Conservation (phyloP, 768 basidiomycete genomes). For the Pleurotus platypus region DNA sequence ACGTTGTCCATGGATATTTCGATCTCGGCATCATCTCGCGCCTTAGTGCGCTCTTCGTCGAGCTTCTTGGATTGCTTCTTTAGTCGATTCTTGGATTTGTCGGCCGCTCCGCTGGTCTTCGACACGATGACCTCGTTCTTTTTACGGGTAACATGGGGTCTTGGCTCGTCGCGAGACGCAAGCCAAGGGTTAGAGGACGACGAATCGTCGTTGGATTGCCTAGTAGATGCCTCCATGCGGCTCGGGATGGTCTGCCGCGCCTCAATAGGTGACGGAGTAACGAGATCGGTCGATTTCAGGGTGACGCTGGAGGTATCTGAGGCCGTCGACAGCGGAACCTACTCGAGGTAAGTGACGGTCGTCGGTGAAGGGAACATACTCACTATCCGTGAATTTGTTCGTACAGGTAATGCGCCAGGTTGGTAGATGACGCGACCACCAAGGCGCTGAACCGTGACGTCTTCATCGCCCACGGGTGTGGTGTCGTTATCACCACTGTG, state of each 20-base stretch:
- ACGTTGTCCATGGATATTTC: constrained; percentile 68
- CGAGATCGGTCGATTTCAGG: constrained; percentile 52
- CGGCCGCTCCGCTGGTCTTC: constrained; percentile 56
- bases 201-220: constrained; percentile 12
- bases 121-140: constrained; percentile 70
- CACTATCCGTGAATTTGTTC: not conserved
- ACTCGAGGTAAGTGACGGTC: not conserved
- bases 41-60: constrained; percentile 53
- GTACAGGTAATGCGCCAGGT: constrained; percentile 36
- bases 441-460: constrained; percentile 46
- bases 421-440: constrained; percentile 66
- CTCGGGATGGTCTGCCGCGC: constrained; percentile 10
- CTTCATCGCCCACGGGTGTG: constrained; percentile 18
- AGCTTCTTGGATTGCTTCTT: constrained; percentile 61
- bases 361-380: constrained; percentile 19
- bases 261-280: constrained; percentile 36
- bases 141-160: constrained; percentile 50
- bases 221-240: constrained; percentile 11
- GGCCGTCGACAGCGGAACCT: not conserved
- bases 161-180: constrained; percentile 67
- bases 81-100: constrained; percentile 73
- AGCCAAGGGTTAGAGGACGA: constrained; percentile 84
- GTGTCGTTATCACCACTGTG: constrained; percentile 27
- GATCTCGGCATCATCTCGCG: constrained; percentile 70
- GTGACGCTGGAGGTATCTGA: constrained; percentile 70